phyloP scores from a whole-genome alignment of 2,329 filamentous ascomycete species.

The Dactylella cylindrospora region DNA sequence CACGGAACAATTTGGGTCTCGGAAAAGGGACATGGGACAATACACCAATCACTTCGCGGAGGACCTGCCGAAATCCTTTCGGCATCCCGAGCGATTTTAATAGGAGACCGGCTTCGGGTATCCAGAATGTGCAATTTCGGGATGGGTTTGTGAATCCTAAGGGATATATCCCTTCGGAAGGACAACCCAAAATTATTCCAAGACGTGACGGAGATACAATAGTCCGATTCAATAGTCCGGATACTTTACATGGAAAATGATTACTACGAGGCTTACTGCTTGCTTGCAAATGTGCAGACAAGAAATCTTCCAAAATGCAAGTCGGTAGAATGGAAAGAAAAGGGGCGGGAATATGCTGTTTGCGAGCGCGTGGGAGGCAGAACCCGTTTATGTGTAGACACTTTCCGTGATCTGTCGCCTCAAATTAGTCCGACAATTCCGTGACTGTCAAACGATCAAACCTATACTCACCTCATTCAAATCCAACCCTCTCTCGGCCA shows the following conservation, averaged over 20 bases:
- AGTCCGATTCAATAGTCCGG: too few relatives aligned
- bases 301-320: too few relatives aligned
- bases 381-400: conserved; percentile 21
- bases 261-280: too few relatives aligned
- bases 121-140: conserved; percentile 19
- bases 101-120: conserved; percentile 11
- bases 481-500: conserved; percentile 69
- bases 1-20: conserved; percentile 35
- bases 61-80: conserved; percentile 21
- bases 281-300: too few relatives aligned
- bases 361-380: too few relatives aligned
- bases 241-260: too few relatives aligned
- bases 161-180: conserved; percentile 14
- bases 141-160: conserved; percentile 24
- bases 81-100: conserved; percentile 43
- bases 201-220: conserved; percentile 39
- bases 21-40: conserved; percentile 25
- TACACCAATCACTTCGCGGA: conserved; percentile 31
- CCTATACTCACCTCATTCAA: conserved; percentile 35
- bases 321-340: too few relatives aligned
- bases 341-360: too few relatives aligned
- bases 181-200: conserved; percentile 4
- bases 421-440: conserved; percentile 1
- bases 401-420: conserved; percentile 39
- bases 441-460: background rate